Conservation (phyloP, 2,329 filamentous ascomycete species). For the Grosmannia penicillata region DNA sequence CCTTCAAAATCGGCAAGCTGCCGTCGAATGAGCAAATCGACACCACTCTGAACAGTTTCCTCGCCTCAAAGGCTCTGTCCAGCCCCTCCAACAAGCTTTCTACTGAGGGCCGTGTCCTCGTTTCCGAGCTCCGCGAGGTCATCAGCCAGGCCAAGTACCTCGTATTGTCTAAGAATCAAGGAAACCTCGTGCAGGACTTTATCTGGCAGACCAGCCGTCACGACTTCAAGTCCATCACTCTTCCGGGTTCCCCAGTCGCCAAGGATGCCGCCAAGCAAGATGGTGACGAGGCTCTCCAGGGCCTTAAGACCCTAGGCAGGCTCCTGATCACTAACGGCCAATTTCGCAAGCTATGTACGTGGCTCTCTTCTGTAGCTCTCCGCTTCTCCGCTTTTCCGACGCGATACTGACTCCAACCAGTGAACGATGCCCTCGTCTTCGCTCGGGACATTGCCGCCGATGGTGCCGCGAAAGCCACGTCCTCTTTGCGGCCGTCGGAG, state of each 20-base stretch:
- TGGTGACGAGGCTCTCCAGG: constrained; percentile 68
- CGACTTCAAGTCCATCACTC: constrained; percentile 44
- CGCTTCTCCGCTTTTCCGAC: neutral
- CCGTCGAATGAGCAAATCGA: constrained; percentile 96
- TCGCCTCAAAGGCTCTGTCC: constrained; percentile 54
- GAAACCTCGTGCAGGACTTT: constrained; percentile 89
- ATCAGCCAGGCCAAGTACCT: constrained; percentile 75
- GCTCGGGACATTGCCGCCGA: constrained; percentile 86
- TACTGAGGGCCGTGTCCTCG: constrained; percentile 62
- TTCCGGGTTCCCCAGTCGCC: constrained; percentile 52
- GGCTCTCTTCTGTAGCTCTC: neutral
- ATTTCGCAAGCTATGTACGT: constrained; percentile 76
- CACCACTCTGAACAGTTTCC: constrained; percentile 77
- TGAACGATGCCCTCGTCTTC: constrained; percentile 68
- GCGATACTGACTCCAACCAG: constrained; percentile 16
- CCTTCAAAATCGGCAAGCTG: constrained; percentile 78
- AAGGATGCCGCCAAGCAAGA: constrained; percentile 72
- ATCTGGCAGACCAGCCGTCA: constrained; percentile 84
- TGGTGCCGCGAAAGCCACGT: constrained; percentile 65
- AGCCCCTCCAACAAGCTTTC: constrained; percentile 67
- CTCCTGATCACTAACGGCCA: constrained; percentile 91
- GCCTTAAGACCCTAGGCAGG: constrained; percentile 74
- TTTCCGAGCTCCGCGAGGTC: constrained; percentile 63
- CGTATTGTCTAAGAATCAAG: constrained; percentile 85
- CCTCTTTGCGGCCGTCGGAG: constrained; percentile 60